A percentile compares a stretch with the other conserved stretches of the same genome.
Conservation (phyloP, 352 stramenopile genomes). For the Globisporangium parvum region DNA sequence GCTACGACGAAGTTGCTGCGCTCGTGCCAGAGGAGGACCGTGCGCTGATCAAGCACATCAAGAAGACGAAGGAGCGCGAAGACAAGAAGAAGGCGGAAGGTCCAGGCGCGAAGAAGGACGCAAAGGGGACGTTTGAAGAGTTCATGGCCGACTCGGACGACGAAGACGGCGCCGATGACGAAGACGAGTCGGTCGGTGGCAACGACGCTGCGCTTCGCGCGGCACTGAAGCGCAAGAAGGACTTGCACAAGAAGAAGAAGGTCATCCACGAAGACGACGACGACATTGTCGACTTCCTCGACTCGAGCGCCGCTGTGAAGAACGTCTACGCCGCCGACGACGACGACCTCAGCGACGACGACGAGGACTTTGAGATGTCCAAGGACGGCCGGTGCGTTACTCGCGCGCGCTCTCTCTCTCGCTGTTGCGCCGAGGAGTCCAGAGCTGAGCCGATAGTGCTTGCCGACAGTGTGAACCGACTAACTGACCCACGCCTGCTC, state of each 20-base stretch:
- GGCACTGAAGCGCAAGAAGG: constrained; percentile 74
- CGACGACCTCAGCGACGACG: constrained; percentile 62
- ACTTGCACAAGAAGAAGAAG: constrained; percentile 71
- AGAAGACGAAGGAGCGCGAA: constrained; percentile 92
- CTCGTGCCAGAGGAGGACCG: constrained; percentile 88
- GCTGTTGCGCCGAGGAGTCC: background rate
- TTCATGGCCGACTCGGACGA: constrained; percentile 83
- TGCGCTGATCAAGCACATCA: constrained; percentile 93
- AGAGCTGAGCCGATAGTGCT: background rate
- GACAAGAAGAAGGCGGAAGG: constrained; percentile 83
- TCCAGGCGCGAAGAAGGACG: constrained; percentile 39
- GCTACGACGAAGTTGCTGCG: constrained; percentile 88
- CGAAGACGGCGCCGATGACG: constrained; percentile 72
- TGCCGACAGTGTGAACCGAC: constrained; percentile 9
- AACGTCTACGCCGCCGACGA: constrained; percentile 65
- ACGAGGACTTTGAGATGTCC: constrained; percentile 86
- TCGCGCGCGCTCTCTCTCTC: constrained; percentile 24
- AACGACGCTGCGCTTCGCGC: constrained; percentile 78
- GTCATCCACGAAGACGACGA: constrained; percentile 75
- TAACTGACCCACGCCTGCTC: constrained; percentile 1
- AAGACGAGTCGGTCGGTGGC: constrained; percentile 48
- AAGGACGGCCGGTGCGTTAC: constrained; percentile 89
- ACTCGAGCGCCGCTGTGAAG: constrained; percentile 86
- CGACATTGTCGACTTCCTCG: constrained; percentile 92
- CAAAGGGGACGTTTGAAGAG: constrained; percentile 53